phyloP scores from a whole-genome alignment of 2,329 filamentous ascomycete genomes.

The Malbranchea cinnamomea region DNA sequence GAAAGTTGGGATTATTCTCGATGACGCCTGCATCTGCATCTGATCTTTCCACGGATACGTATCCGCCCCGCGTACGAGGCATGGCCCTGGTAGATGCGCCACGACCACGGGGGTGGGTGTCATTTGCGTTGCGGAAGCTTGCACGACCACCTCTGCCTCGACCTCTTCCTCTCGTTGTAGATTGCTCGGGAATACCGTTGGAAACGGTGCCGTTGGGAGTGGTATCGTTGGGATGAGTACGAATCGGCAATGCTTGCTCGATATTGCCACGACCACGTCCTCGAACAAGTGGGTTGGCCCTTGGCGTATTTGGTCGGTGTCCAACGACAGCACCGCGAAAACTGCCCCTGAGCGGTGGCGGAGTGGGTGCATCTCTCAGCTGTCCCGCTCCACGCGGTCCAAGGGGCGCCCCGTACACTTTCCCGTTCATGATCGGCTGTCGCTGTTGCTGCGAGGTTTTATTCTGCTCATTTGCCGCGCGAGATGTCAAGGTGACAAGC shows the following conservation, averaged over 20 bases:
- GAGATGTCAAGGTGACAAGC: conserved; percentile 45
- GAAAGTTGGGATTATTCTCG: conserved; percentile 37
- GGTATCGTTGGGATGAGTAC: conserved; percentile 12
- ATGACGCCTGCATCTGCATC: conserved; percentile 36
- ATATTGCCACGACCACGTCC: conserved; percentile 23
- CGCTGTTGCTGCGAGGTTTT: conserved; percentile 39
- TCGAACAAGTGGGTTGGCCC: conserved; percentile 21
- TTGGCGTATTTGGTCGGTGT: conserved; percentile 24
- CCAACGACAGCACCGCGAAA: conserved; percentile 43
- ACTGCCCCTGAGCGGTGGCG: conserved; percentile 42
- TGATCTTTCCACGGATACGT: conserved; percentile 26
- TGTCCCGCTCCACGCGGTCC: conserved; percentile 47
- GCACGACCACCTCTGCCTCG: too few relatives aligned
- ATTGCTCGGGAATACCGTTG: too few relatives aligned
- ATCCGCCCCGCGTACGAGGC: conserved; percentile 13
- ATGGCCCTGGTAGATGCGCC: conserved; percentile 5
- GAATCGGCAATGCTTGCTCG: conserved; percentile 14
- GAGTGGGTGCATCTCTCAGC: conserved; percentile 39
- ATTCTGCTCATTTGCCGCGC: conserved; percentile 19
- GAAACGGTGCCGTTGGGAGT: too few relatives aligned
- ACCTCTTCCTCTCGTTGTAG: too few relatives aligned
- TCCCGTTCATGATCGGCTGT: conserved; percentile 38
- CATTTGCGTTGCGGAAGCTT: too few relatives aligned
- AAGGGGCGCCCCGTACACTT: conserved; percentile 41
- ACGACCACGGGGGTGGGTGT: too few relatives aligned